Percentiles rank a stretch among this genome's conserved stretches.
Conservation (phyloP, 2,329 filamentous ascomycete species). For the Ceratocystis lukuohia region DNA sequence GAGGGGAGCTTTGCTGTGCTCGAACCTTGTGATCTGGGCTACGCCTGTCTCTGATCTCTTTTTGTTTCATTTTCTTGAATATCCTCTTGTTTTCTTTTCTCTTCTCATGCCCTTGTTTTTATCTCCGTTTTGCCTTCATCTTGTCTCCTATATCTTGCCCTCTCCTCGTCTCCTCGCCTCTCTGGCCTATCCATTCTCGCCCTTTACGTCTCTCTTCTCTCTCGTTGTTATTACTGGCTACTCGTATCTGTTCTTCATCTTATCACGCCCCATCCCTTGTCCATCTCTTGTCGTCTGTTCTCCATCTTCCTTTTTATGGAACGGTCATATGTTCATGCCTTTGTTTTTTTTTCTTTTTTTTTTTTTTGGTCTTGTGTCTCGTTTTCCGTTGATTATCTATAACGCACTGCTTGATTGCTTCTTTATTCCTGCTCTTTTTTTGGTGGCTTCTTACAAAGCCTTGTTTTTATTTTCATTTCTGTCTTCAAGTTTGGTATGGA, state of each 20-base stretch:
- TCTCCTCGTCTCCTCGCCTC: too few relatives aligned
- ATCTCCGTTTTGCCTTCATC: too few relatives aligned
- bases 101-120: not conserved
- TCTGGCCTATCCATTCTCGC: too few relatives aligned
- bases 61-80: too few relatives aligned
- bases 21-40: too few relatives aligned
- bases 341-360: not conserved
- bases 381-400: conserved; percentile 6
- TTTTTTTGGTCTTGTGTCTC: conserved; percentile 6
- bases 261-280: not conserved
- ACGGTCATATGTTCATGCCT: not conserved
- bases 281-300: not conserved
- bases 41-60: too few relatives aligned
- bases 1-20: not conserved
- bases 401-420: not conserved
- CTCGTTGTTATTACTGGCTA: too few relatives aligned
- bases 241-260: too few relatives aligned
- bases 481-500: not conserved
- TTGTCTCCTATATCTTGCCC: too few relatives aligned
- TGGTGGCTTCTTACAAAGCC: not conserved
- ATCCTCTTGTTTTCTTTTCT: not conserved
- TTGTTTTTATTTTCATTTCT: conserved; percentile 3
- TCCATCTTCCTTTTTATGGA: not conserved
- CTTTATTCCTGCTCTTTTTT: not conserved
- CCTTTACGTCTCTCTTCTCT: too few relatives aligned